Base-by-base conservation (phyloP, 1,139 yeast species). In the Debaryomyces udenii region DNA sequence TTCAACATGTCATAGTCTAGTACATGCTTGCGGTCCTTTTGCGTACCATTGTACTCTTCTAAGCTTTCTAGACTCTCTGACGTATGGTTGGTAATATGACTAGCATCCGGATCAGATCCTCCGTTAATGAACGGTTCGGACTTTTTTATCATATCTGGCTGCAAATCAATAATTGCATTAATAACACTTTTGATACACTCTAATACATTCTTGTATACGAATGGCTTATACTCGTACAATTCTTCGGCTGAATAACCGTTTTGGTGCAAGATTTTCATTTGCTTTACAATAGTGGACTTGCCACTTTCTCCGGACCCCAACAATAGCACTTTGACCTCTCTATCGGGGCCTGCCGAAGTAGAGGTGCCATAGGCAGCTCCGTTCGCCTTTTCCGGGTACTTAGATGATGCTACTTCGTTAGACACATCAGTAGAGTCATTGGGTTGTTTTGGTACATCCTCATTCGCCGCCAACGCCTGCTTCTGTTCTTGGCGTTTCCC, bases 291-390 rank as follows among this genome's bases (percentile, higher is more conserved):
- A 4, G 93, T 85, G 3, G 90, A 82, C 55, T 85, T 85, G 11
- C 93, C 93, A 53, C 86, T 78, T 56, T 86, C 94, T 18, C 93
- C 94, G 0, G 91, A 81, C 6, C 94, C 94, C 40, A 86, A 64
- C 31, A 86, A 65, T 28, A 86, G 64, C 31, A 83, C 80, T 56
- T 85, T 85, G 26, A 83, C 78, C 47, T 78, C 81, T 43, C 70
- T 69, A 16, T 57, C 60, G 17, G 31, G 15, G 17, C 37, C 37
- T 23, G 37, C 31, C 30, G 30, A 34, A 34, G 37, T n/a, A 34
- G 37, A 26, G 11, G 30, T 26, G 4, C 42, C 17, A 23, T 39
- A 30, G 11, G 42, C 11, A 16, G 15, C n/a, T 24, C 18, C 35
- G n/a, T 26, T 34, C 6, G 17, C 24, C 16, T 28, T 31, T 13